A percentile compares a stretch with the other conserved stretches of the same genome.
phyloP scores from a whole-genome alignment of 495 filamentous ascomycete genomes.

The Neurospora hispaniola region DNA sequence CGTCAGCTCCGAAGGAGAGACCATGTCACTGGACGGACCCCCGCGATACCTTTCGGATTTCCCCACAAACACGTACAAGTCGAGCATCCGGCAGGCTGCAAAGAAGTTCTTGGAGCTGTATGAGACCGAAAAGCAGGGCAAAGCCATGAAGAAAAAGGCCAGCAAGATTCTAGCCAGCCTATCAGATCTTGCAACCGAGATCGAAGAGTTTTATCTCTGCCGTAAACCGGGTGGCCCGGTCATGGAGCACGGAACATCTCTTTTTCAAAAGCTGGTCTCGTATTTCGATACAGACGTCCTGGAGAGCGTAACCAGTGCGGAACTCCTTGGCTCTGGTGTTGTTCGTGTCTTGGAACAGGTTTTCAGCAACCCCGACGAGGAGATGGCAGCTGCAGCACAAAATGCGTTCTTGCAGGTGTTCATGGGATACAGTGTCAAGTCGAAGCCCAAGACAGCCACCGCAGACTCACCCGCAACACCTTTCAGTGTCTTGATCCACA shows the following conservation, averaged over 20 bases:
- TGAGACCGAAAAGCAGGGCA: conserved; percentile 61
- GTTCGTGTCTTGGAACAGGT: conserved; percentile 73
- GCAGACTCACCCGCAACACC: conserved; percentile 61
- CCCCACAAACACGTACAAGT: conserved; percentile 57
- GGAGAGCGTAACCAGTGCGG: conserved; percentile 94
- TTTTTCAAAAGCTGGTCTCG: conserved; percentile 70
- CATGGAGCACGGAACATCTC: conserved; percentile 42
- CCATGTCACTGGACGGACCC: conserved; percentile 45
- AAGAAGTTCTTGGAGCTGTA: conserved; percentile 74
- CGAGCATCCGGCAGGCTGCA: conserved; percentile 63
- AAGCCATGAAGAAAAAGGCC: conserved; percentile 66
- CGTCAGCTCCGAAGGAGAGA: conserved; percentile 47
- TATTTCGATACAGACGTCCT: conserved; percentile 81
- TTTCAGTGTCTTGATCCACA: conserved; percentile 84
- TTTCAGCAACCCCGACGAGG: conserved; percentile 57
- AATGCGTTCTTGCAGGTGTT: conserved; percentile 90
- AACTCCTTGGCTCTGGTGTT: conserved; percentile 81
- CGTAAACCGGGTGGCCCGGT: conserved; percentile 31
- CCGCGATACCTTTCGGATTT: conserved; percentile 37
- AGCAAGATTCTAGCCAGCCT: conserved; percentile 62
- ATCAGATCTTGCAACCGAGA: conserved; percentile 56
- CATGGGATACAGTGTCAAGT: conserved; percentile 60
- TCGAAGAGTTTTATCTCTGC: conserved; percentile 56
- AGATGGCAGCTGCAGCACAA: conserved; percentile 50
- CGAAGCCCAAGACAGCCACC: conserved; percentile 50